These are phyloP conservation scores for Poa pratensis DNA, from an alignment of 176 grass and related monocot genomes.

Conservation along the genomic window DNA sequence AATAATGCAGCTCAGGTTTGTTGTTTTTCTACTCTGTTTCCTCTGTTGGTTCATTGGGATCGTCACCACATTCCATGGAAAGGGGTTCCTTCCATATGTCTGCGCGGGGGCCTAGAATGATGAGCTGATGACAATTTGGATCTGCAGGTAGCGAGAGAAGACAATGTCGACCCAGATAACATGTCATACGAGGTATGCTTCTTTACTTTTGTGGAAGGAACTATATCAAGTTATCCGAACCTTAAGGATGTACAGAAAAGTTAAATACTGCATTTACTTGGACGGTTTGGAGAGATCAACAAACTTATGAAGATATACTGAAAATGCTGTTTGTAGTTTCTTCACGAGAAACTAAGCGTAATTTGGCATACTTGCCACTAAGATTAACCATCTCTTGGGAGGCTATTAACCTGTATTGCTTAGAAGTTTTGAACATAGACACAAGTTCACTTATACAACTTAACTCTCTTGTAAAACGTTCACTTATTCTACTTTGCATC, in stretches of 20 bases:
- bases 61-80: background rate
- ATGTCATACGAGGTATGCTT: conserved; percentile 87
- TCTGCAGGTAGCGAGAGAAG: conserved; percentile 55
- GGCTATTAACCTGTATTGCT: background rate
- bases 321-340: background rate
- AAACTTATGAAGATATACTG: conserved; percentile 3
- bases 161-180: conserved; percentile 69
- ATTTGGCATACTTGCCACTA: conserved; percentile 7
- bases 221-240: background rate
- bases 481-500: background rate
- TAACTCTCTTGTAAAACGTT: background rate
- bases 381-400: background rate
- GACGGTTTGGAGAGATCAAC: background rate
- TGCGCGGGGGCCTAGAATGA: background rate
- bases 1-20: conserved; percentile 63
- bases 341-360: background rate
- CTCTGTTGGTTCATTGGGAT: conserved; percentile 18
- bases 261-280: conserved; percentile 9
- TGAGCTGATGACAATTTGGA: background rate
- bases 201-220: conserved; percentile 17
- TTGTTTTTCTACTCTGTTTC: conserved; percentile 35
- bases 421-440: background rate
- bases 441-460: background rate
- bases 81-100: conserved; percentile 17
- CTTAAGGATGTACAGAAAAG: background rate